Percentiles rank a stretch among this genome's conserved stretches.
phyloP scores from a whole-genome alignment of 2,329 filamentous ascomycete genomes.

The Dactylellina sp. region DNA sequence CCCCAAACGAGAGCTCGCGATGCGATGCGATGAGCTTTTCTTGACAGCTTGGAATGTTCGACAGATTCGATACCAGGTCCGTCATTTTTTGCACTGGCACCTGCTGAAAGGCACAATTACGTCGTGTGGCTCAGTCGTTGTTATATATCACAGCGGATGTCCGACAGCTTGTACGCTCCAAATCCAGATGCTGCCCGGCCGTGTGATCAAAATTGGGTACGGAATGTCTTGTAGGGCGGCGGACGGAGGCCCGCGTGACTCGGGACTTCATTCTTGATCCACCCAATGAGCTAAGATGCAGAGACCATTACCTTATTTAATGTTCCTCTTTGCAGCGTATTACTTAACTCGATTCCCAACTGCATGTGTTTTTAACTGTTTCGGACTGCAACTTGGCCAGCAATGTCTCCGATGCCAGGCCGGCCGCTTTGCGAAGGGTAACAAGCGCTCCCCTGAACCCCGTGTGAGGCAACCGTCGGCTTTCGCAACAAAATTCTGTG shows the following conservation, averaged over 20 bases:
- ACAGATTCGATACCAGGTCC: slow-evolving; percentile 6
- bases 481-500: slow-evolving; percentile 23
- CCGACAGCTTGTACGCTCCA: slow-evolving; percentile 17
- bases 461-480: slow-evolving; percentile 48
- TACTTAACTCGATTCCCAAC: slow-evolving; percentile 35
- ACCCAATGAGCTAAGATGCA: slow-evolving; percentile 34
- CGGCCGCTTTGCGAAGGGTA: slow-evolving; percentile 55
- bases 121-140: slow-evolving; percentile 22
- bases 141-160: not conserved
- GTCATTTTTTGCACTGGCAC: slow-evolving; percentile 12
- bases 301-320: slow-evolving; percentile 35
- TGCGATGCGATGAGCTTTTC: slow-evolving; percentile 34
- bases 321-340: slow-evolving; percentile 33
- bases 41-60: slow-evolving; percentile 15
- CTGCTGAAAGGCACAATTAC: slow-evolving; percentile 23
- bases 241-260: slow-evolving; percentile 40
- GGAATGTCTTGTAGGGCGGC: slow-evolving; percentile 30
- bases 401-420: slow-evolving; percentile 45
- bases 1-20: slow-evolving; percentile 38
- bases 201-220: slow-evolving; percentile 32
- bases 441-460: not conserved
- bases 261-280: slow-evolving; percentile 44
- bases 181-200: slow-evolving; percentile 20
- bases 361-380: slow-evolving; percentile 9
- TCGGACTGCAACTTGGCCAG: slow-evolving; percentile 15